Evolutionary conservation across 2,329 filamentous ascomycete species (phyloP).

Genomic region (Neofusicoccum cordaticola): DNA sequence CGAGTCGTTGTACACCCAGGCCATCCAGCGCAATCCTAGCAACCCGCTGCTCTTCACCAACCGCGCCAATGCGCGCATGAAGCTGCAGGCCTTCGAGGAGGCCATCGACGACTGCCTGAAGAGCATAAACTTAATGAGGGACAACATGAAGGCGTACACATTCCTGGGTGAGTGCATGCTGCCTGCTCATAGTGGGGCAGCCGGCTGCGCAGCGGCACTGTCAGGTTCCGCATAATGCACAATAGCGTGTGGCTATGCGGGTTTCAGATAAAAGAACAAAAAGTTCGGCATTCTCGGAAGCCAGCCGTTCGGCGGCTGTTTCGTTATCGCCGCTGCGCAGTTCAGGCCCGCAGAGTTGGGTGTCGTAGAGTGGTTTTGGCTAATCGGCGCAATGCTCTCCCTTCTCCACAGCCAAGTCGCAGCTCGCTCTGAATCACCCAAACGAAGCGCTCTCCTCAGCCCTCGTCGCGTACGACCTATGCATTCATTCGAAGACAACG

Average conservation of each 20-base stretch:
- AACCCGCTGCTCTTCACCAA: constrained; percentile 86
- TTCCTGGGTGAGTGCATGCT: constrained; percentile 55
- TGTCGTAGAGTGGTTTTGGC: background rate
- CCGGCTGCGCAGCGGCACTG: no score
- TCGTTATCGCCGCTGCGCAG: no score
- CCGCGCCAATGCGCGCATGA: constrained; percentile 77
- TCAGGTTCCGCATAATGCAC: no score
- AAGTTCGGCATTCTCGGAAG: background rate
- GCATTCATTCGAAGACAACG: constrained; percentile 53
- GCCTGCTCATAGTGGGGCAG: no score
- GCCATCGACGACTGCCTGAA: constrained; percentile 75
- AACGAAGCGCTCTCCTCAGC: constrained; percentile 71
- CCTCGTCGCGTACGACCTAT: constrained; percentile 69
- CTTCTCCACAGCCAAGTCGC: constrained; percentile 62
- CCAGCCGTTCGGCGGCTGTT: no score
- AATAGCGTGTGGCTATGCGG: background rate
- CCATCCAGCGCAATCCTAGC: constrained; percentile 73
- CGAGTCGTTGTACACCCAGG: constrained; percentile 69
- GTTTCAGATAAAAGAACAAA: background rate
- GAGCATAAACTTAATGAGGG: constrained; percentile 65
- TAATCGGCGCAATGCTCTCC: background rate
- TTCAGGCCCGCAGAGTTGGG: background rate
- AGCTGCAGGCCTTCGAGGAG: constrained; percentile 68
- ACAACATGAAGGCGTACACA: constrained; percentile 77
- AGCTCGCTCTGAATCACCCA: constrained; percentile 69